These are phyloP conservation scores for Prunus fruticosa DNA, from an alignment of 306 rosid species.

Conservation along the genomic window DNA sequence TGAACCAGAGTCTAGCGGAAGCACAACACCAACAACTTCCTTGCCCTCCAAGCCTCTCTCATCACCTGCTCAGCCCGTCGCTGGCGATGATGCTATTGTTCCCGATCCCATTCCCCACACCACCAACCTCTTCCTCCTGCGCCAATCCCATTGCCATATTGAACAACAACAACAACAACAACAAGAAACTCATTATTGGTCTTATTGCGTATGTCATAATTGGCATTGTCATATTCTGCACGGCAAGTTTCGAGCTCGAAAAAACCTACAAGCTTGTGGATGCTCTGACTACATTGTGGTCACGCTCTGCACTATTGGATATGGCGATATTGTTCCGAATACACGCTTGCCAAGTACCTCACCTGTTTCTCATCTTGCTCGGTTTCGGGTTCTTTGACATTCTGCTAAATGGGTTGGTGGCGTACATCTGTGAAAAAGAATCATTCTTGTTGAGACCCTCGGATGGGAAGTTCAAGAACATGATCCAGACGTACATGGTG, in stretches of 20 bases:
- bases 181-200: constrained; percentile 29
- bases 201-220: constrained; percentile 37
- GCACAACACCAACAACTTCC: constrained; percentile 20
- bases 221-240: constrained; percentile 42
- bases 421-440: constrained; percentile 64
- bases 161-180: constrained; percentile 20
- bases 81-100: constrained; percentile 26
- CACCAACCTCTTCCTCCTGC: constrained; percentile 32
- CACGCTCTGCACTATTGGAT: constrained; percentile 70
- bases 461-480: constrained; percentile 46
- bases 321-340: constrained; percentile 74
- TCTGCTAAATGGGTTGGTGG: constrained; percentile 53
- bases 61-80: constrained; percentile 16
- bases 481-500: constrained; percentile 44
- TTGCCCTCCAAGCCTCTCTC: constrained; percentile 13
- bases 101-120: constrained; percentile 19
- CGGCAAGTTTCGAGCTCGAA: constrained; percentile 36
- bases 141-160: constrained; percentile 45
- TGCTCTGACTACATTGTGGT: constrained; percentile 61
- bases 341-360: constrained; percentile 51
- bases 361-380: constrained; percentile 56
- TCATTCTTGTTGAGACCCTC: constrained; percentile 40
- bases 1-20: neutral
- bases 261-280: constrained; percentile 47
- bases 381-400: constrained; percentile 62